phyloP scores from a whole-genome alignment of 2,329 filamentous ascomycete genomes.

The Didymella exigua region DNA sequence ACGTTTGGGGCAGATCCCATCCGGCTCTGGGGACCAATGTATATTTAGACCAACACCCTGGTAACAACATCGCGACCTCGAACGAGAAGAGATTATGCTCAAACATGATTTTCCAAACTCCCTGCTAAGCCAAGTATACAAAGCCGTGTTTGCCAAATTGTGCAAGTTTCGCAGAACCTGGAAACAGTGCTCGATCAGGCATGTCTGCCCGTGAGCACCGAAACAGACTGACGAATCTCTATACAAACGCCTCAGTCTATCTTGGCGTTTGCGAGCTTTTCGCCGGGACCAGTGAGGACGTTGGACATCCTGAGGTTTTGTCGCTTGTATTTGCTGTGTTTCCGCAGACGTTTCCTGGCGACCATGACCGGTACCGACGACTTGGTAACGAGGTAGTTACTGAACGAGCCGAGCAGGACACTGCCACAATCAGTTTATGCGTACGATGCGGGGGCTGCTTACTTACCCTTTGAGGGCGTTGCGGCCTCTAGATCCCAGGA shows the following conservation, averaged over 20 bases:
- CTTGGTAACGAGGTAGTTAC: constrained; percentile 96
- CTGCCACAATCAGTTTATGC: constrained; percentile 55
- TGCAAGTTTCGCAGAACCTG: constrained; percentile 40
- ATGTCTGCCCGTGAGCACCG: constrained; percentile 18
- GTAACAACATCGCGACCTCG: not conserved
- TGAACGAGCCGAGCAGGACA: constrained; percentile 93
- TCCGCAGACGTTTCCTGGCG: constrained; percentile 84
- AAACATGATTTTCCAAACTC: constrained; percentile 11
- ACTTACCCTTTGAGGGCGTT: constrained; percentile 91
- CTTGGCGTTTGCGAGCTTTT: constrained; percentile 73
- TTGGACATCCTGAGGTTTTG: constrained; percentile 76
- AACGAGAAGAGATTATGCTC: constrained; percentile 10
- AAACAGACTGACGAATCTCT: constrained; percentile 44
- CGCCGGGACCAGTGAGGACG: constrained; percentile 74
- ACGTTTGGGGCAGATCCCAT: constrained; percentile 15
- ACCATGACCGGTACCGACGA: constrained; percentile 98
- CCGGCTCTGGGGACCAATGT: constrained; percentile 9
- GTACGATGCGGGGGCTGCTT: not conserved
- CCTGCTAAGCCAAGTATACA: constrained; percentile 27
- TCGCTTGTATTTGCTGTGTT: constrained; percentile 81
- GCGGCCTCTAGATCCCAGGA: constrained; percentile 87
- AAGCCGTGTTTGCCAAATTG: constrained; percentile 35
- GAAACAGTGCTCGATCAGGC: constrained; percentile 21
- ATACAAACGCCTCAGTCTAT: constrained; percentile 63
- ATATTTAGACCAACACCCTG: constrained; percentile 9